phyloP scores from a whole-genome alignment of 179 eudicot species.

The Sideroxylon spinosum region DNA sequence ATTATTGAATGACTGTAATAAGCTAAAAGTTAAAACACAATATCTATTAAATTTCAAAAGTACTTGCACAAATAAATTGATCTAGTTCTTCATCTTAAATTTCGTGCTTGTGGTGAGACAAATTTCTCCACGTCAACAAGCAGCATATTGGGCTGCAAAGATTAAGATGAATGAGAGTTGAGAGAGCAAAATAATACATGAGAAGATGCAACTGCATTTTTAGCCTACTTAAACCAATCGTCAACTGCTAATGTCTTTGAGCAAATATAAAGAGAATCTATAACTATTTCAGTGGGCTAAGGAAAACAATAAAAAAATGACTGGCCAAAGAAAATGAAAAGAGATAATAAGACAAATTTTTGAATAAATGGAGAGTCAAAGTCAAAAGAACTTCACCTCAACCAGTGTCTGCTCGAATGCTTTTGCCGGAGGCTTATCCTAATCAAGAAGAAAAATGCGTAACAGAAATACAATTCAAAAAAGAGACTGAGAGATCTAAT shows the following conservation, averaged over 20 bases:
- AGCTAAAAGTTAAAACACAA: background rate
- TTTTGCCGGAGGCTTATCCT: constrained; percentile 80
- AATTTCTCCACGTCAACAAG: constrained; percentile 89
- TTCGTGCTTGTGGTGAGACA: constrained; percentile 75
- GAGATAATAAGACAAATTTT: background rate
- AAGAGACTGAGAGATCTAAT: background rate
- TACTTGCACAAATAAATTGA: background rate
- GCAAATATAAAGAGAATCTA: background rate
- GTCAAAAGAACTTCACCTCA: constrained; percentile 45
- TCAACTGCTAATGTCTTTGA: background rate
- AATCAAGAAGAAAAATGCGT: constrained; percentile 5
- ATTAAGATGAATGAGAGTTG: background rate
- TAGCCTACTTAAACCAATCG: background rate
- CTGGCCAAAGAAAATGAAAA: background rate
- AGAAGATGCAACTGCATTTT: background rate
- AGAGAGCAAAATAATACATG: background rate
- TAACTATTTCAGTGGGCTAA: background rate
- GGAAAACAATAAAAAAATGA: background rate
- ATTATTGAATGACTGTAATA: constrained; percentile 11
- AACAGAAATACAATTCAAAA: background rate
- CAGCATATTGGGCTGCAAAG: constrained; percentile 94
- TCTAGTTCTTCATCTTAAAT: background rate
- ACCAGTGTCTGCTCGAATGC: constrained; percentile 95
- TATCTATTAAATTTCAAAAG: background rate
- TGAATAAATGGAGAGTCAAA: constrained; percentile 9